These are phyloP conservation scores for Ascochyta rabiei DNA, from an alignment of 2,329 filamentous ascomycete genomes.

Conservation along the genomic window DNA sequence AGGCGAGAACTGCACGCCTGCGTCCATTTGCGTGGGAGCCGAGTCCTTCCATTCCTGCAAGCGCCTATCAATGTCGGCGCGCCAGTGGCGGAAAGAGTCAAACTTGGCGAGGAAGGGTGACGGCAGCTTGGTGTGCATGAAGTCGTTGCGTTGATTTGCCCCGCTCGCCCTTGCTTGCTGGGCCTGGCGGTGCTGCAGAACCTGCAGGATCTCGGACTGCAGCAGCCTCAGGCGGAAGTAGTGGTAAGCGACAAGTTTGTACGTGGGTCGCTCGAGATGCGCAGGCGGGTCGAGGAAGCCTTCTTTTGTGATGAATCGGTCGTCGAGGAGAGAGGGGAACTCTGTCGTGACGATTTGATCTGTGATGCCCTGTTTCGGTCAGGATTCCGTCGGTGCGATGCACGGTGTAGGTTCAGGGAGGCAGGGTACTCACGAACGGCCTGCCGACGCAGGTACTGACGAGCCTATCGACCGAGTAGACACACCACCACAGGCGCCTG, in stretches of 20 bases:
- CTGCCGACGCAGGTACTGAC: conserved; percentile 93
- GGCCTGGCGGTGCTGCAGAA: conserved; percentile 89
- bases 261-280: conserved; percentile 71
- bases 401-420: too few species aligned
- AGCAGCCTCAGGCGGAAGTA: conserved; percentile 88
- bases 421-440: conserved; percentile 69
- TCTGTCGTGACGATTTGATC: conserved; percentile 96
- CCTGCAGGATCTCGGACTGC: conserved; percentile 94
- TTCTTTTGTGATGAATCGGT: conserved; percentile 80
- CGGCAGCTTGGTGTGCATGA: conserved; percentile 77
- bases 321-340: conserved; percentile 87
- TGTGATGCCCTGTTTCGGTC: conserved; percentile 65
- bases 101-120: conserved; percentile 87
- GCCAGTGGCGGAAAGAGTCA: conserved; percentile 85
- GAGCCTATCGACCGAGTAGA: conserved; percentile 92
- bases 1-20: conserved; percentile 85
- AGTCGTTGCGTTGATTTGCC: conserved; percentile 69
- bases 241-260: conserved; percentile 89
- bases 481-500: conserved; percentile 93
- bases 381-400: conserved; percentile 19
- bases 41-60: conserved; percentile 85
- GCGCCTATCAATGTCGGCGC: conserved; percentile 82
- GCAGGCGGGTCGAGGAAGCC: conserved; percentile 70
- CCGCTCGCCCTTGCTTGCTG: conserved; percentile 73
- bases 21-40: conserved; percentile 77